phyloP scores from a whole-genome alignment of 2,329 filamentous ascomycete genomes.

The Xylariaceae sp. region DNA sequence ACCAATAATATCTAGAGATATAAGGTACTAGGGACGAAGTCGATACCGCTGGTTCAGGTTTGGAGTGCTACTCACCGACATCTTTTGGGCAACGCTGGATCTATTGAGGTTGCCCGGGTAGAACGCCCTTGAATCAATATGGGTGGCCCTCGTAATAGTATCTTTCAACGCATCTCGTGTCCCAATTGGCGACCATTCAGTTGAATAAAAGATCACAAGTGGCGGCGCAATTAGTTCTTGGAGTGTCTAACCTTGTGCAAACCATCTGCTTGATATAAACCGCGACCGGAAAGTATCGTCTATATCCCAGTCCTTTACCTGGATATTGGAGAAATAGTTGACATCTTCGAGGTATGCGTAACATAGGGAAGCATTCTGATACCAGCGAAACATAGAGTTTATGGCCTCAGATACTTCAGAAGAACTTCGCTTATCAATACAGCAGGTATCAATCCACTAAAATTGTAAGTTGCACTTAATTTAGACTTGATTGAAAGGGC shows the following conservation, averaged over 20 bases:
- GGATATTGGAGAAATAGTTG: too few relatives aligned
- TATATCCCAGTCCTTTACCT: too few relatives aligned
- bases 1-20: too few relatives aligned
- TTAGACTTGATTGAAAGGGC: too few relatives aligned
- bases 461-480: background rate
- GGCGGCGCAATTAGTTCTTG: conserved; percentile 4
- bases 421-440: conserved; percentile 1
- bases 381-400: conserved; percentile 4
- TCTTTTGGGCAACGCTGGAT: background rate
- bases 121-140: background rate
- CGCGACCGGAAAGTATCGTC: too few relatives aligned
- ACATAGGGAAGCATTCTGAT: background rate
- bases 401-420: conserved; percentile 1
- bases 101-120: background rate
- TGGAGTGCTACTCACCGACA: background rate
- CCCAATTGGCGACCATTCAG: background rate
- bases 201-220: background rate
- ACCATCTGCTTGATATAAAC: background rate
- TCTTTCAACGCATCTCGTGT: background rate
- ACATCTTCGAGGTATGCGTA: conserved; percentile 4
- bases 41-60: background rate
- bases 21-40: too few relatives aligned
- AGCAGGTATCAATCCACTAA: conserved; percentile 4
- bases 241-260: background rate
- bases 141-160: background rate